Conservation (phyloP, 306 rosid species). For the Acacia acuminata region DNA sequence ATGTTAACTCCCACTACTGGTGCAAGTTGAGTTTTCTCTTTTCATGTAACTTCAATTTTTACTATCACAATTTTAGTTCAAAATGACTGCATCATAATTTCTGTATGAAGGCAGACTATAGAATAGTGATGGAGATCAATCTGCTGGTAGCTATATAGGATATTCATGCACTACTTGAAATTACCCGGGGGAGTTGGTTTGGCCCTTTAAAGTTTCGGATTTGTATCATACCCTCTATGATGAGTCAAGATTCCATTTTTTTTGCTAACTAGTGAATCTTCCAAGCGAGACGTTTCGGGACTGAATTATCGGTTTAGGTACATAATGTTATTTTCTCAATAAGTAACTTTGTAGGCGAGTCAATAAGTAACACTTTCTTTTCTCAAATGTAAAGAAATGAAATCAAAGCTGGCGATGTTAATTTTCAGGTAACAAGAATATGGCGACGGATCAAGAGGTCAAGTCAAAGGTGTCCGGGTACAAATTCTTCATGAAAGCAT, state of each 20-base stretch:
- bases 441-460: no score
- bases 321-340: no score
- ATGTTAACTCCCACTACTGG: background rate
- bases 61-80: background rate
- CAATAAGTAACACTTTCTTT: no score
- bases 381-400: no score
- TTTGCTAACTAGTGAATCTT: constrained; percentile 23
- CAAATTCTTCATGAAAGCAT: no score
- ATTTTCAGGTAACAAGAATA: no score
- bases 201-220: background rate
- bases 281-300: background rate
- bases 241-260: background rate
- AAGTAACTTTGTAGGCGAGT: no score
- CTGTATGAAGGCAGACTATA: background rate
- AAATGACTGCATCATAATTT: background rate
- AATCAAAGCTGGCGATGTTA: no score
- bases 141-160: background rate
- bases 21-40: background rate
- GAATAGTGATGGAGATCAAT: background rate
- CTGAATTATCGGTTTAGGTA: background rate
- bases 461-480: no score
- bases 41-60: background rate
- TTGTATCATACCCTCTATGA: constrained; percentile 13
- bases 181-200: background rate
- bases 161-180: background rate